Evolutionary conservation across 371 early-diverging fungal species (phyloP).

Genomic region (Haplosporangium sp.): DNA sequence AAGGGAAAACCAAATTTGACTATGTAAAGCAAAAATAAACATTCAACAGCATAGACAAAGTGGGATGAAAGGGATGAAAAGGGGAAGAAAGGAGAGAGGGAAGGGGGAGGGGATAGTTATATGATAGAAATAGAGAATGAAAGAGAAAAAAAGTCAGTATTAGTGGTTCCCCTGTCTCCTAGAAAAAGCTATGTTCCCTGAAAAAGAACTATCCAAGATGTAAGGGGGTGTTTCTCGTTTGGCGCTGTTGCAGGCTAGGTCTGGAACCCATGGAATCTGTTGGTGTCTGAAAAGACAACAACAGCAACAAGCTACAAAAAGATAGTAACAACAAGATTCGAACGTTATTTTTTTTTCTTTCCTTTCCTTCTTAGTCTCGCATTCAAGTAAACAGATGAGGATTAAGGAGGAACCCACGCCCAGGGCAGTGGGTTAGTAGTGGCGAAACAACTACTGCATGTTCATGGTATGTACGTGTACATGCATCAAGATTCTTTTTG

Average conservation of each 20-base stretch:
- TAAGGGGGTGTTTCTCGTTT: slow-evolving; percentile 2
- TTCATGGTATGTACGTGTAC: background rate
- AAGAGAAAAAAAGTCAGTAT: too few relatives aligned
- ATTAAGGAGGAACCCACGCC: background rate
- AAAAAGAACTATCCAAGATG: background rate
- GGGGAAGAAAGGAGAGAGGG: background rate
- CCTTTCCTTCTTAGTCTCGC: background rate
- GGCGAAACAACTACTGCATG: background rate
- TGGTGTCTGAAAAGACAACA: slow-evolving; percentile 3
- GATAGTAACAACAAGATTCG: too few relatives aligned
- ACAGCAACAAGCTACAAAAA: background rate
- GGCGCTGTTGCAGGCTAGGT: background rate
- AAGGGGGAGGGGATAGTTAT: background rate
- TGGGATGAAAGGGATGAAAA: background rate
- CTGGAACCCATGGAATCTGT: background rate
- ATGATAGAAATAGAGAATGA: too few relatives aligned
- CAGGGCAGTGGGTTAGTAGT: background rate
- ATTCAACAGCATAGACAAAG: background rate
- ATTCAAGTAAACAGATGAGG: slow-evolving; percentile 7
- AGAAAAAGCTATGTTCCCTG: background rate
- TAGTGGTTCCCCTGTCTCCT: too few relatives aligned
- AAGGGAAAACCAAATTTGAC: background rate
- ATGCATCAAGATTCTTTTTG: too few relatives aligned
- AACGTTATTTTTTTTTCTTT: background rate
- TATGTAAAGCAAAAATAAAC: too few relatives aligned